Conservation (phyloP, 768 basidiomycete species). For the Holtermannia corniformis region DNA sequence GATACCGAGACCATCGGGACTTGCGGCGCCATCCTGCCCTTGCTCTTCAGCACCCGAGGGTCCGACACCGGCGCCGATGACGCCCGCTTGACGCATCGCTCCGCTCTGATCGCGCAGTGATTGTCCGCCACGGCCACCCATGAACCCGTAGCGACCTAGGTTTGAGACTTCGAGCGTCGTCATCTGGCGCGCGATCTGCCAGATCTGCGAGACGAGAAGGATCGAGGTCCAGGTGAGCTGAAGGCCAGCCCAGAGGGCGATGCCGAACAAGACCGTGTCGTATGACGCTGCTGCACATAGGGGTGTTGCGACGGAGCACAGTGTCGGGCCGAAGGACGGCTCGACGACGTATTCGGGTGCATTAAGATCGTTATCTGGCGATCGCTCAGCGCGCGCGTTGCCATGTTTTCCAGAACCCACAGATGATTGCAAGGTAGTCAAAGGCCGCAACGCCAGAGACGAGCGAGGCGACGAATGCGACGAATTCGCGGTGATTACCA, state of each 20-base stretch:
- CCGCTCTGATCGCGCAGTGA: constrained; percentile 39
- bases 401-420: constrained; percentile 46
- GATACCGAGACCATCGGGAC: neutral
- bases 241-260: constrained; percentile 75
- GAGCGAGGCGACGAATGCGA: constrained; percentile 79
- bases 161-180: constrained; percentile 94
- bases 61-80: constrained; percentile 31
- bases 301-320: constrained; percentile 58
- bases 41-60: constrained; percentile 26
- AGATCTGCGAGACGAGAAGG: constrained; percentile 73
- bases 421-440: constrained; percentile 72
- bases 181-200: constrained; percentile 90
- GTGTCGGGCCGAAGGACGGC: constrained; percentile 45
- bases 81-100: constrained; percentile 26
- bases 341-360: constrained; percentile 22
- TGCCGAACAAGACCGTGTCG: constrained; percentile 76
- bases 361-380: constrained; percentile 39
- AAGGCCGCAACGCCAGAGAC: constrained; percentile 72
- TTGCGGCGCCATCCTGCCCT: constrained; percentile 10
- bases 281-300: constrained; percentile 60
- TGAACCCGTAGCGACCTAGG: constrained; percentile 87
- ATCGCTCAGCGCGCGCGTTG: neutral
- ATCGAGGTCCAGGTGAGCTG: constrained; percentile 93
- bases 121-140: constrained; percentile 66
- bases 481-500: constrained; percentile 91